Base-by-base conservation (phyloP, 306 rosid genomes). In the Crataegus laevigata region DNA sequence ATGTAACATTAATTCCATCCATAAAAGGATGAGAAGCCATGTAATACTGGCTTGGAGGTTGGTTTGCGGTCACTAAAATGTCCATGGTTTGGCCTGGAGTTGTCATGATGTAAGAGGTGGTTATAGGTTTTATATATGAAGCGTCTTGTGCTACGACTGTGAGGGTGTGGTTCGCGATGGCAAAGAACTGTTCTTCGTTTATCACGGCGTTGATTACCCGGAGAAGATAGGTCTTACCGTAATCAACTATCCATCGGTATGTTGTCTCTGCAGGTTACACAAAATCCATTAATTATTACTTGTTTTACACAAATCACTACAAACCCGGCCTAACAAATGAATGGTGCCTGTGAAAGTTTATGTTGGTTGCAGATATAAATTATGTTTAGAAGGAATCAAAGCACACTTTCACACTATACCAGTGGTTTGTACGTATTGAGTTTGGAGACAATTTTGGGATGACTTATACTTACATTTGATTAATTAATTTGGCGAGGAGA, bases 51-150 rank as follows among this genome's bases (percentile, higher is more conserved):
- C 78, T 59, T 14, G 34, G 38, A n/a, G 65, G 8, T 15, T 77
- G 82, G 50, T 78, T 76, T 75, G 87, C 82, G 45, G 71, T 72
- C 51, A 86, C 26, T 72, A 86, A 82, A 15, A 83, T 57, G 17
- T 86, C 89, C 85, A 86, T 81, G 15, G 89, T 83, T 76, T 86
- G 85, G 28, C 89, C 89, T 10, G 89, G 89, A 15, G 79, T 36
- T 58, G 83, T 86, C 78, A 81, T 60, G 28, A 86, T 76, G 80
- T 78, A 86, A 6, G 19, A 6, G 11, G 82, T 69, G 17, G 30
- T 81, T 3, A 83, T 22, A 1, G 89, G 85, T 66, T 81, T 83
- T 19, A 78, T 64, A 77, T 86, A 86, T 45, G 80, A 43, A 0
- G 77, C 89, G 42, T 83, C 89, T 24, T 30, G 79, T 12, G 61